Percentiles rank a stretch among this genome's conserved stretches.
These are phyloP conservation scores for Hygrocybe punicea DNA, from an alignment of 768 basidiomycete species.

Conservation along the genomic window DNA sequence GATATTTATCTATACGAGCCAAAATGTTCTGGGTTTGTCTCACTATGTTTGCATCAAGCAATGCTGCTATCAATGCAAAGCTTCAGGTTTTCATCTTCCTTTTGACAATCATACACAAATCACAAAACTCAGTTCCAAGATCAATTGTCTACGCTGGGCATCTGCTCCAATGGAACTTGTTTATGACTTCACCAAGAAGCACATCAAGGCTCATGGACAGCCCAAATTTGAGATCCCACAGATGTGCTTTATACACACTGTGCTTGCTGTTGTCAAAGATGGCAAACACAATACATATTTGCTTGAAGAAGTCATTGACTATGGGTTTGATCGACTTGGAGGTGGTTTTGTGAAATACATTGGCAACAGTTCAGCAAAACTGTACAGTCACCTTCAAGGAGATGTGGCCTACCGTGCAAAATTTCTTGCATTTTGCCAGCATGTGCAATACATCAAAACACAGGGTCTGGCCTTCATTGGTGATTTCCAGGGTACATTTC, in stretches of 20 bases:
- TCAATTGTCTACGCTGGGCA: constrained; percentile 23
- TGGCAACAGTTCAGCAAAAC: constrained; percentile 18
- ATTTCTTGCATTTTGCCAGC: constrained; percentile 19
- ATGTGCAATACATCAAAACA: constrained; percentile 18
- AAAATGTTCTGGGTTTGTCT: background rate
- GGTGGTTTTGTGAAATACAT: constrained; percentile 25
- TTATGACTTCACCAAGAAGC: constrained; percentile 11
- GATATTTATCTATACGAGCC: constrained; percentile 1
- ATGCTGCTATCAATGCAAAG: constrained; percentile 9
- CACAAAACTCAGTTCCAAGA: constrained; percentile 16
- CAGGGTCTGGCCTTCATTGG: constrained; percentile 13
- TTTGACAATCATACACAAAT: constrained; percentile 15
- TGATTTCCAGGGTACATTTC: constrained; percentile 18
- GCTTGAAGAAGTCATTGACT: constrained; percentile 18
- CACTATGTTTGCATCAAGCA: constrained; percentile 14
- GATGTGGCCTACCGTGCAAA: background rate
- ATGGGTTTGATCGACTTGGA: background rate
- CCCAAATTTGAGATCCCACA: constrained; percentile 13
- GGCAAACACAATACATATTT: constrained; percentile 12
- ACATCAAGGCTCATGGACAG: background rate
- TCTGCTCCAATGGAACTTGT: constrained; percentile 16
- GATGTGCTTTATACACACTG: constrained; percentile 16
- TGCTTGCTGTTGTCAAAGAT: constrained; percentile 7
- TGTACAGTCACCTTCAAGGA: background rate
- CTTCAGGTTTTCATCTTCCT: constrained; percentile 1